phyloP scores from a whole-genome alignment of 768 basidiomycete species.

The Chiua virens region DNA sequence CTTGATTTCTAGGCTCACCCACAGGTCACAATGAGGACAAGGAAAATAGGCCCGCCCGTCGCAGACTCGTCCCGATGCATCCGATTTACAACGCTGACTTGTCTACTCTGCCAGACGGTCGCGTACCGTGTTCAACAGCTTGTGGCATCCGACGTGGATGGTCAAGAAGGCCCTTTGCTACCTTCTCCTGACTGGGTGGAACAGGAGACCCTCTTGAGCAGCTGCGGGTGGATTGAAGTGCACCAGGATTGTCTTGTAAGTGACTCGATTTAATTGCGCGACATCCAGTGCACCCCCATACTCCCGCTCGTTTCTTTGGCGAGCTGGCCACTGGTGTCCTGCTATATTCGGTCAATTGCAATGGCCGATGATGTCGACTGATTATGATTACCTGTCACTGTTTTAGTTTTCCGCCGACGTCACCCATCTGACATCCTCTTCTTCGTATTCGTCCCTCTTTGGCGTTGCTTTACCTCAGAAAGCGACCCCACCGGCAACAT shows the following conservation, averaged over 20 bases:
- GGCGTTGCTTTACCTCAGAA: constrained; percentile 42
- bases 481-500: constrained; percentile 19
- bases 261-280: constrained; percentile 13
- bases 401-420: constrained; percentile 29
- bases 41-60: constrained; percentile 45
- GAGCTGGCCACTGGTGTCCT: constrained; percentile 1
- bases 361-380: constrained; percentile 15
- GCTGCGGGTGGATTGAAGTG: constrained; percentile 73
- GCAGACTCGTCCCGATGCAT: constrained; percentile 48
- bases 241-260: constrained; percentile 67
- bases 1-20: constrained; percentile 52
- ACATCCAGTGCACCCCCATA: not conserved
- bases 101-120: constrained; percentile 62
- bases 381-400: constrained; percentile 5
- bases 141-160: constrained; percentile 55
- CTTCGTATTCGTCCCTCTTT: constrained; percentile 46
- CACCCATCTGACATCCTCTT: constrained; percentile 34
- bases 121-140: constrained; percentile 71
- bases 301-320: not conserved
- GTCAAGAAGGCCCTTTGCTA: constrained; percentile 61
- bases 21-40: constrained; percentile 67
- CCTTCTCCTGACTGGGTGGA: constrained; percentile 79
- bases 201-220: constrained; percentile 65
- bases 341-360: constrained; percentile 3
- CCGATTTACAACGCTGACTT: constrained; percentile 65